Conservation (phyloP, 1,139 yeast genomes). For the Saccharomyces hybrid region DNA sequence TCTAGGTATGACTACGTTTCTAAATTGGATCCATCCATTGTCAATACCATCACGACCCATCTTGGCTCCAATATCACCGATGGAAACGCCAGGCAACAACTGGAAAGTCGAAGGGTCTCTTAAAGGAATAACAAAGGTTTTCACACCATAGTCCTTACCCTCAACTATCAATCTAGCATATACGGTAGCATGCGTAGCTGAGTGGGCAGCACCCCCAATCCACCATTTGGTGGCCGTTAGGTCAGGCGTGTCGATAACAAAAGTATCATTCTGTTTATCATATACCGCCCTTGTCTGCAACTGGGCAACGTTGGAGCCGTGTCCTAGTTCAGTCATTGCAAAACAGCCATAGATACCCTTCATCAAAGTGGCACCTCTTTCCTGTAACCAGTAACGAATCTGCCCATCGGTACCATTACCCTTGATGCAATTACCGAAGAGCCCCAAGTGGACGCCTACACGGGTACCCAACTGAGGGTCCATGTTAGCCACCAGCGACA, state of each 20-base stretch:
- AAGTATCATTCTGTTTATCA: conserved; percentile 57
- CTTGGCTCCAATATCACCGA: conserved; percentile 89
- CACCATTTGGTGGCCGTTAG: conserved; percentile 94
- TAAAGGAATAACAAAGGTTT: conserved; percentile 82
- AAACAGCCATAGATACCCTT: conserved; percentile 80
- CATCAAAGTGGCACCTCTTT: conserved; percentile 59
- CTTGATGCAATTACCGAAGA: conserved; percentile 59
- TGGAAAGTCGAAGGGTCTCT: conserved; percentile 62
- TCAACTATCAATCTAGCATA: conserved; percentile 77
- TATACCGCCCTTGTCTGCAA: conserved; percentile 86
- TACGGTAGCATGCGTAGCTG: conserved; percentile 75
- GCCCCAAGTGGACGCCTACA: conserved; percentile 62
- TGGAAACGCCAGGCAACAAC: conserved; percentile 66
- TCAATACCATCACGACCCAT: conserved; percentile 82
- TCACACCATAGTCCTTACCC: conserved; percentile 83
- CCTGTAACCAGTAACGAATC: conserved; percentile 60
- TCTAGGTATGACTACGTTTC: conserved; percentile 74
- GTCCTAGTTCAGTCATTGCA: conserved; percentile 91
- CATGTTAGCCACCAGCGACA: conserved; percentile 38
- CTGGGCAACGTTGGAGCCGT: conserved; percentile 90
- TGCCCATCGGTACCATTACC: conserved; percentile 66
- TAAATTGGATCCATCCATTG: conserved; percentile 91
- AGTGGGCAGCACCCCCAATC: conserved; percentile 97
- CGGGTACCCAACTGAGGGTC: conserved; percentile 63
- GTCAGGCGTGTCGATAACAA: conserved; percentile 77